Conservation (phyloP, 2,329 filamentous ascomycete species). For the Aureobasidium sp. region DNA sequence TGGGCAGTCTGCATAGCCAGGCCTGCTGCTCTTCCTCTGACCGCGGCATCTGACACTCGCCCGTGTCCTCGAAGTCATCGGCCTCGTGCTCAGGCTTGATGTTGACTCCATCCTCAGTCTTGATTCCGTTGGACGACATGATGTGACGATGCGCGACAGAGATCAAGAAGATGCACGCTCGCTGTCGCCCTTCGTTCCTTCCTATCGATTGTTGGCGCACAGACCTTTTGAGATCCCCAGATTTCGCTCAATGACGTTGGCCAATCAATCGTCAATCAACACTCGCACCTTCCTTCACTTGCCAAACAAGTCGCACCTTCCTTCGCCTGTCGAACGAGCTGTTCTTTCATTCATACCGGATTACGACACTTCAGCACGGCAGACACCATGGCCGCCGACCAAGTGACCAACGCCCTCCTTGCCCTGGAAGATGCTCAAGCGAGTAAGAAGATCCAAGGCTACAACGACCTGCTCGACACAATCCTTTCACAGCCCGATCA, state of each 20-base stretch:
- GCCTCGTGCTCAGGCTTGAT: slow-evolving; percentile 31
- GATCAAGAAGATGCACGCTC: not conserved
- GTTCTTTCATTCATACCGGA: too few species aligned
- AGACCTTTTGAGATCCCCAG: not conserved
- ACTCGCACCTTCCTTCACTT: not conserved
- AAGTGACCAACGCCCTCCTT: slow-evolving; percentile 40
- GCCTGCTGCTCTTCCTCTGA: slow-evolving; percentile 15
- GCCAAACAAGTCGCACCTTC: too few species aligned
- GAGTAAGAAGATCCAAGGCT: slow-evolving; percentile 45
- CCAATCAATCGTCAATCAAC: not conserved
- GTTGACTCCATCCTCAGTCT: slow-evolving; percentile 28
- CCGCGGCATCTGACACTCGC: slow-evolving; percentile 27
- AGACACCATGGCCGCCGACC: slow-evolving; percentile 3
- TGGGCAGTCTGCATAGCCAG: slow-evolving; percentile 71
- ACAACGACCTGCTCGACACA: slow-evolving; percentile 48
- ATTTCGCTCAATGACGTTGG: not conserved
- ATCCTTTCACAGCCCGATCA: slow-evolving; percentile 41
- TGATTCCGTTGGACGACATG: slow-evolving; percentile 32
- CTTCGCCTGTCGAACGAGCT: too few species aligned
- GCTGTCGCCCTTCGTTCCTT: not conserved
- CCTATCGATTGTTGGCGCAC: not conserved
- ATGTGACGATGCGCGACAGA: not conserved
- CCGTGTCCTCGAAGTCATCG: slow-evolving; percentile 36
- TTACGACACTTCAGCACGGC: too few species aligned
- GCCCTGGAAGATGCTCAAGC: slow-evolving; percentile 40